Conservation (phyloP, 805 yeast genomes). For the Ogataea henricii region DNA sequence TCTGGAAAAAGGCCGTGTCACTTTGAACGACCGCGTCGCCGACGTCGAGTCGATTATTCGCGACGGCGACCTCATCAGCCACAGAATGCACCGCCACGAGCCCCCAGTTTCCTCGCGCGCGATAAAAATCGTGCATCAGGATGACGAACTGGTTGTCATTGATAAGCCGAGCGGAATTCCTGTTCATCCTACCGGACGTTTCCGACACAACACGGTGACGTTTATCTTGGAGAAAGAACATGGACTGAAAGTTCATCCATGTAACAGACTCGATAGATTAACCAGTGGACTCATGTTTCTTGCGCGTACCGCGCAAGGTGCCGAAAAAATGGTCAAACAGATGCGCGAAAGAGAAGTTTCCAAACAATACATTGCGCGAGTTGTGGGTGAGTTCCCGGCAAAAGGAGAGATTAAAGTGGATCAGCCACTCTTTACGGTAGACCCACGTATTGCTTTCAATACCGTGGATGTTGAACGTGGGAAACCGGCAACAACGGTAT, state of each 20-base stretch:
- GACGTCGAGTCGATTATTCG: constrained; percentile 61
- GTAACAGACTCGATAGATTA: constrained; percentile 84
- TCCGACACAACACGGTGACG: constrained; percentile 73
- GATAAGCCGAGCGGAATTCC: constrained; percentile 96
- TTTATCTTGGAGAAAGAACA: constrained; percentile 73
- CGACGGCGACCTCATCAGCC: constrained; percentile 83
- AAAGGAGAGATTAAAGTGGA: constrained; percentile 54
- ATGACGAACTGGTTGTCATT: constrained; percentile 75
- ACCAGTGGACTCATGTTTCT: constrained; percentile 94
- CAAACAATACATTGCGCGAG: constrained; percentile 87
- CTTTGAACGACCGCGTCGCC: constrained; percentile 69
- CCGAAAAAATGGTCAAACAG: constrained; percentile 73
- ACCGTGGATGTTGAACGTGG: constrained; percentile 54
- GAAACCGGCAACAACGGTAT: constrained; percentile 74
- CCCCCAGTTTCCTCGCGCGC: constrained; percentile 71
- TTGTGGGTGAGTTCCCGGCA: constrained; percentile 80
- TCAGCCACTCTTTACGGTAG: constrained; percentile 66
- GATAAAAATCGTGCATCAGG: constrained; percentile 69
- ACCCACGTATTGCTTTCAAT: constrained; percentile 73
- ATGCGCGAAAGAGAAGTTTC: constrained; percentile 69
- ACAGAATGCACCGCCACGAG: constrained; percentile 84
- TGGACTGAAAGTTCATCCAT: constrained; percentile 69
- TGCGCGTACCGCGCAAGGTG: constrained; percentile 79
- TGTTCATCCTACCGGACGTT: constrained; percentile 92
- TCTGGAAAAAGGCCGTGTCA: constrained; percentile 65